Conservation (phyloP, 805 yeast genomes). For the Metschnikowia peoriensis region DNA sequence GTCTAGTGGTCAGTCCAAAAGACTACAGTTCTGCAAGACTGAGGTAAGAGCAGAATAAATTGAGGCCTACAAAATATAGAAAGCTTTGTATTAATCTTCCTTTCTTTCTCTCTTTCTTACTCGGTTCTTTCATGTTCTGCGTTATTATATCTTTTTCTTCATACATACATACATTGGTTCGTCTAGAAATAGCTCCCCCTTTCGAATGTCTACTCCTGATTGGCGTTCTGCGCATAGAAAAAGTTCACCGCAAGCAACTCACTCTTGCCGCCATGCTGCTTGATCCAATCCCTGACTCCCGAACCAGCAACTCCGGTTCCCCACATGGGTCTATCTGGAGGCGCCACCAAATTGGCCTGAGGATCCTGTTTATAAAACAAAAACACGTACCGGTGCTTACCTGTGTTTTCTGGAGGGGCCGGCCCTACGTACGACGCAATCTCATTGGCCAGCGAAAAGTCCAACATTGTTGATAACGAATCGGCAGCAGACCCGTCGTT, state of each 20-base stretch:
- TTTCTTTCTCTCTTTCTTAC: too few species aligned
- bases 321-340: constrained; percentile 68
- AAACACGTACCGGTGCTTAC: constrained; percentile 84
- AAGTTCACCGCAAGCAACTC: constrained; percentile 75
- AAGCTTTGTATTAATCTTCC: too few species aligned
- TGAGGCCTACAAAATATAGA: not conserved
- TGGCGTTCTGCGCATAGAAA: constrained; percentile 70
- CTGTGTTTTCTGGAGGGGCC: constrained; percentile 86
- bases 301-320: constrained; percentile 80
- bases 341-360: constrained; percentile 40
- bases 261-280: constrained; percentile 51
- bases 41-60: not conserved
- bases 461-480: constrained; percentile 31
- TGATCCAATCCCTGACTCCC: constrained; percentile 76
- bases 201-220: constrained; percentile 7
- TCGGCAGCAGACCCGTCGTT: constrained; percentile 19
- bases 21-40: constrained; percentile 47
- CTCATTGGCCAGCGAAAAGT: constrained; percentile 36
- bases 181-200: not conserved
- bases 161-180: not conserved
- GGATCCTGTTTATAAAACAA: constrained; percentile 67
- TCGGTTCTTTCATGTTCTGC: too few species aligned
- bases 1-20: constrained; percentile 81
- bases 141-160: not conserved
- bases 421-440: constrained; percentile 72